Evolutionary conservation across 2,329 filamentous ascomycete genomes (phyloP).

Genomic region (Botryotinia globosa): DNA sequence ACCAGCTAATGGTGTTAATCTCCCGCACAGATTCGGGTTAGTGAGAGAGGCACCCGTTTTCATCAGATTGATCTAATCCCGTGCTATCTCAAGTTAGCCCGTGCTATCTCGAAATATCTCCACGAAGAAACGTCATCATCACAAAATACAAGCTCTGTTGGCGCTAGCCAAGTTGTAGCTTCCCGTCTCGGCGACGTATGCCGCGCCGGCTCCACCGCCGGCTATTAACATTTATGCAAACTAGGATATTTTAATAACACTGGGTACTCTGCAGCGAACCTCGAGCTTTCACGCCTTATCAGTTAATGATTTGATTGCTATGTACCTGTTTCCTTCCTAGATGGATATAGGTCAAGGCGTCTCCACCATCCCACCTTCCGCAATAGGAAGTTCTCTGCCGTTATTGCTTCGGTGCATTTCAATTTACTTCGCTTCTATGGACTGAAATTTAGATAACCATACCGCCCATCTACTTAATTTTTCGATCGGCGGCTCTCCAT

Average conservation of each 20-base stretch:
- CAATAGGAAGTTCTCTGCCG: neutral
- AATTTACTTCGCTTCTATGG: neutral
- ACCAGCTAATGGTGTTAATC: neutral
- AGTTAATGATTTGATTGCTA: neutral
- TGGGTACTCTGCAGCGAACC: neutral
- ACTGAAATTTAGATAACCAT: neutral
- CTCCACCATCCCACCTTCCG: neutral
- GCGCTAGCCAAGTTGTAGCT: neutral
- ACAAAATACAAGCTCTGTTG: neutral
- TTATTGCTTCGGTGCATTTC: neutral
- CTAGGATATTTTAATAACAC: neutral
- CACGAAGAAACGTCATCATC: neutral
- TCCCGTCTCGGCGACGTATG: neutral
- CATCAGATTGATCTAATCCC: neutral
- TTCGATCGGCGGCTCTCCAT: neutral
- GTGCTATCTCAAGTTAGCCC: neutral
- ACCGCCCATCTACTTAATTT: neutral
- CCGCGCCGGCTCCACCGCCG: neutral
- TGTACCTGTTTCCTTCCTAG: neutral
- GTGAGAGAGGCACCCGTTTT: neutral
- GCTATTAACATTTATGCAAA: neutral
- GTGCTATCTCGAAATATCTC: neutral
- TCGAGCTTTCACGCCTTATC: neutral
- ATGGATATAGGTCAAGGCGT: neutral
- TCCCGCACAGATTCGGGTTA: neutral